These are phyloP conservation scores for Marasmius oreades DNA, from an alignment of 1,284 basidiomycete species.

Conservation along the genomic window DNA sequence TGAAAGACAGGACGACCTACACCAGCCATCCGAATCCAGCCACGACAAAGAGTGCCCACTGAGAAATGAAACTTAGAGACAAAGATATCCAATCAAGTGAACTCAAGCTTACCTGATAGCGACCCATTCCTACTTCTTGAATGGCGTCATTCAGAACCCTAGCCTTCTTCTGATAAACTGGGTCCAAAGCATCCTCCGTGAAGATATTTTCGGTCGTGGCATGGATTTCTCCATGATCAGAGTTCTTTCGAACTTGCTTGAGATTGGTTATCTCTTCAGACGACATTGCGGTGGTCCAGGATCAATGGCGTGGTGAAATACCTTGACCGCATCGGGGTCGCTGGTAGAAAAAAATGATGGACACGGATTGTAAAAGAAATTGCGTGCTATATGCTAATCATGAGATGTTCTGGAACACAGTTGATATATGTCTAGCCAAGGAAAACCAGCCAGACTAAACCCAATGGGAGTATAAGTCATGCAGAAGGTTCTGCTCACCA, in stretches of 20 bases:
- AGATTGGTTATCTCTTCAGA: not conserved
- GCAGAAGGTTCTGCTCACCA: too few species aligned
- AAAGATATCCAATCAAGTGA: not conserved
- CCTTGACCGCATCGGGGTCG: too few species aligned
- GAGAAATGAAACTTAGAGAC: not conserved
- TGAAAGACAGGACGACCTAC: slow-evolving; percentile 34
- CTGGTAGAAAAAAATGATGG: too few species aligned
- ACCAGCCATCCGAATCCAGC: slow-evolving; percentile 72
- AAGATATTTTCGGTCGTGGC: slow-evolving; percentile 26
- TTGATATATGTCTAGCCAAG: too few species aligned
- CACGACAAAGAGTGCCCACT: slow-evolving; percentile 58
- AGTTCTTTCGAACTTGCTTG: not conserved
- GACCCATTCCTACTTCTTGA: slow-evolving; percentile 65
- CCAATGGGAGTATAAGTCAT: too few species aligned
- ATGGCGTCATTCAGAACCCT: slow-evolving; percentile 54
- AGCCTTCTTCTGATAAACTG: slow-evolving; percentile 55
- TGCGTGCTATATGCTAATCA: too few species aligned
- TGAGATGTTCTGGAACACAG: too few species aligned
- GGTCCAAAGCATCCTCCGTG: slow-evolving; percentile 45
- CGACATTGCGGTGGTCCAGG: not conserved
- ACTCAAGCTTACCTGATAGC: slow-evolving; percentile 49
- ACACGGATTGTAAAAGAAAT: too few species aligned
- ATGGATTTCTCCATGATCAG: not conserved
- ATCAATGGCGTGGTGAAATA: not conserved
- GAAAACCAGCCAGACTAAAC: too few species aligned